phyloP scores from a whole-genome alignment of 1,284 basidiomycete species.

The Ceratobasidium sp. region DNA sequence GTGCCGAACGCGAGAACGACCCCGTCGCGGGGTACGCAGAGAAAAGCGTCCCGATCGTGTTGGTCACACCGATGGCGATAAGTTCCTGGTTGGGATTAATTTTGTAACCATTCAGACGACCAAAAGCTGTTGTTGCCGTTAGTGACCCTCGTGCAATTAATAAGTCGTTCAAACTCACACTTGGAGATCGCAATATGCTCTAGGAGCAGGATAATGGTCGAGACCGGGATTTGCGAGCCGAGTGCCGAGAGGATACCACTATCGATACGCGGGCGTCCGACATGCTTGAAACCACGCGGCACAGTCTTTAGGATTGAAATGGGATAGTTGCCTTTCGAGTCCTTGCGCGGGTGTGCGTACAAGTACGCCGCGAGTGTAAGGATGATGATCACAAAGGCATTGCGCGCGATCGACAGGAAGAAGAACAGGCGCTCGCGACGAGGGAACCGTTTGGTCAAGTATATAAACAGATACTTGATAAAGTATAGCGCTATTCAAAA shows the following conservation, averaged over 20 bases:
- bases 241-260: conserved; percentile 69
- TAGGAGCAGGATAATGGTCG: conserved; percentile 91
- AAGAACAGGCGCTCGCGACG: conserved; percentile 79
- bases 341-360: conserved; percentile 67
- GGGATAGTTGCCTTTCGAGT: conserved; percentile 69
- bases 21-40: conserved; percentile 96
- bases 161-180: conserved; percentile 58
- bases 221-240: conserved; percentile 82
- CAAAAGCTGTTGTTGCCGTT: conserved; percentile 70
- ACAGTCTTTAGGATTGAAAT: conserved; percentile 87
- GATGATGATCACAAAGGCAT: conserved; percentile 85
- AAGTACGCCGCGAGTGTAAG: conserved; percentile 86
- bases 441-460: conserved; percentile 70
- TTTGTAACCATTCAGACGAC: conserved; percentile 94
- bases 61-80: conserved; percentile 96
- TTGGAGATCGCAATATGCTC: conserved; percentile 98
- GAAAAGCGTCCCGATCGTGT: conserved; percentile 84
- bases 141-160: conserved; percentile 8
- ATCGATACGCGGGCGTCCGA: conserved; percentile 76
- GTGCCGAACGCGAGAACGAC: conserved; percentile 95
- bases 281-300: conserved; percentile 70
- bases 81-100: conserved; percentile 98
- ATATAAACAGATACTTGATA: conserved; percentile 71
- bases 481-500: conserved; percentile 64
- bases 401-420: conserved; percentile 83